Conservation (phyloP, 1,284 basidiomycete species). For the Ustilago lituana region DNA sequence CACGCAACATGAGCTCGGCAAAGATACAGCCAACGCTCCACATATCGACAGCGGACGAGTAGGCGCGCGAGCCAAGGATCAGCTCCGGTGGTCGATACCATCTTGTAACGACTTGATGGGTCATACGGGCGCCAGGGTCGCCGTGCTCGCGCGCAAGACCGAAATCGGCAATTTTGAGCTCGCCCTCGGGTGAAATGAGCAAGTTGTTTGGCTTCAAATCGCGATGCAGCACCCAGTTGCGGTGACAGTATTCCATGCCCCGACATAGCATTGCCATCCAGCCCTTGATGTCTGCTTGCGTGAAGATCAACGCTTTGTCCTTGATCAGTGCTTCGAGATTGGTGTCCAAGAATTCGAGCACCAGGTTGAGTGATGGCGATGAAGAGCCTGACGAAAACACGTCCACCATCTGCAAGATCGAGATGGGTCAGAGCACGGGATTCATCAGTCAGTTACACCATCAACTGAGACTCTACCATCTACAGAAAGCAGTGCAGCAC, state of each 20-base stretch:
- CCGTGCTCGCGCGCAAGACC: slow-evolving; percentile 95
- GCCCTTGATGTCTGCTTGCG: slow-evolving; percentile 94
- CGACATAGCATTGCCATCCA: slow-evolving; percentile 99
- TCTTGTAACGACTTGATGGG: slow-evolving; percentile 92
- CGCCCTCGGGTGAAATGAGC: slow-evolving; percentile 87
- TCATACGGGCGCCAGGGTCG: slow-evolving; percentile 94
- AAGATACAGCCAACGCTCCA: slow-evolving; percentile 98
- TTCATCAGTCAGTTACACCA: too few species aligned
- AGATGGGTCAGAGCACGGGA: too few species aligned
- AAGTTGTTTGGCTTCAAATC: slow-evolving; percentile 99
- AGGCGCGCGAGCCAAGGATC: slow-evolving; percentile 85
- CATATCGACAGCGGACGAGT: slow-evolving; percentile 86
- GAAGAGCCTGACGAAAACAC: slow-evolving; percentile 91
- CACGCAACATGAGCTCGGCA: slow-evolving; percentile 93
- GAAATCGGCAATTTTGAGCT: slow-evolving; percentile 98
- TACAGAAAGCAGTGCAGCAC: neutral
- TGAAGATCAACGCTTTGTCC: slow-evolving; percentile 87
- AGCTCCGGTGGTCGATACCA: slow-evolving; percentile 98
- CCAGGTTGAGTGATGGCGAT: slow-evolving; percentile 84
- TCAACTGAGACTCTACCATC: too few species aligned
- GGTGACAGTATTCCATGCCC: slow-evolving; percentile 95
- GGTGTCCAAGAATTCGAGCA: slow-evolving; percentile 96
- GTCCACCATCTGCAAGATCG: slow-evolving; percentile 79
- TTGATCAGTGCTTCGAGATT: slow-evolving; percentile 97
- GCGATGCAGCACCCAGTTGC: slow-evolving; percentile 91